Conservation (phyloP, 805 yeast genomes). For the Helenozyma rhizophorensis region DNA sequence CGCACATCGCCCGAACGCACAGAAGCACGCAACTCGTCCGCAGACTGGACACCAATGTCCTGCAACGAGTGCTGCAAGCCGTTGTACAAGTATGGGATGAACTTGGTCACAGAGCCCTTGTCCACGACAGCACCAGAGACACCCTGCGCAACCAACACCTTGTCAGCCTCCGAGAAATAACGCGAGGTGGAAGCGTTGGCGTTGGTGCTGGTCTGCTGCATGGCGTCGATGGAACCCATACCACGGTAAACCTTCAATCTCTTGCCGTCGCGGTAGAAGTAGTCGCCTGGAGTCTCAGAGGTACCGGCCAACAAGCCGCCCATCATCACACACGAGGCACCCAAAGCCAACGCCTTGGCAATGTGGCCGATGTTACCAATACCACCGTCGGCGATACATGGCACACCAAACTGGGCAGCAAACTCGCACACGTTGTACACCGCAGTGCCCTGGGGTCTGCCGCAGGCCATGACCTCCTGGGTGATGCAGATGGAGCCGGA, state of each 20-base stretch:
- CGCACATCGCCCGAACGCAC: slow-evolving; percentile 71
- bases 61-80: slow-evolving; percentile 99
- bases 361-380: slow-evolving; percentile 98
- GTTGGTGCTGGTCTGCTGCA: slow-evolving; percentile 82
- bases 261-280: slow-evolving; percentile 96
- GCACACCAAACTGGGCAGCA: slow-evolving; percentile 93
- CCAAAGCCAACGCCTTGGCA: slow-evolving; percentile 92
- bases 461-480: slow-evolving; percentile 99
- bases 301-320: slow-evolving; percentile 99
- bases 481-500: slow-evolving; percentile 99
- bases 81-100: slow-evolving; percentile 87
- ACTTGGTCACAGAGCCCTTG: slow-evolving; percentile 92
- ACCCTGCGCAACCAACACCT: slow-evolving; percentile 98
- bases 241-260: slow-evolving; percentile 97
- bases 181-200: slow-evolving; percentile 98
- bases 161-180: slow-evolving; percentile 93
- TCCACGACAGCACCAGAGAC: slow-evolving; percentile 96
- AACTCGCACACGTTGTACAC: slow-evolving; percentile 92
- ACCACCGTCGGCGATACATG: slow-evolving; percentile 99
- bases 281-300: slow-evolving; percentile 96
- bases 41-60: slow-evolving; percentile 84
- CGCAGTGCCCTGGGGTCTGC: slow-evolving; percentile 99
- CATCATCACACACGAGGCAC: slow-evolving; percentile 98
- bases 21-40: slow-evolving; percentile 55
- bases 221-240: slow-evolving; percentile 99